Conservation (phyloP, 345 rosid genomes). For the Theobroma cacao region DNA sequence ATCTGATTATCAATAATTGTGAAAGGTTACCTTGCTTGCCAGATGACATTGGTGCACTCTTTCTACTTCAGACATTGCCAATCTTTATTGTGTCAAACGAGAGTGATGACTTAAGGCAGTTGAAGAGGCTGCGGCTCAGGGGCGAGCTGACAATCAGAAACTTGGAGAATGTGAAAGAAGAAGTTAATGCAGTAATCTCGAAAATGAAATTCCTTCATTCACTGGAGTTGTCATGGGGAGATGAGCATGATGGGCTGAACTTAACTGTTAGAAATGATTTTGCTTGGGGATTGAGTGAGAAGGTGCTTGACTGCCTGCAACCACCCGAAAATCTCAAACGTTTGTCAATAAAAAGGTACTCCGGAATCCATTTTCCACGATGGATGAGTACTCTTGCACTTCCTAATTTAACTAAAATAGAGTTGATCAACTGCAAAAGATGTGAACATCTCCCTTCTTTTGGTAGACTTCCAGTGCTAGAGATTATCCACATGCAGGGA, state of each 20-base stretch:
- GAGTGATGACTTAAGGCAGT: neutral
- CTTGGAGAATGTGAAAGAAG: constrained; percentile 7
- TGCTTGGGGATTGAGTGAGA: neutral
- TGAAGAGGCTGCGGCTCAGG: neutral
- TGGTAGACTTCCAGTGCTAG: constrained; percentile 22
- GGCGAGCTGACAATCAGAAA: constrained; percentile 7
- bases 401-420: constrained; percentile 7
- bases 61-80: constrained; percentile 19
- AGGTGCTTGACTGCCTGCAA: constrained; percentile 16
- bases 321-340: constrained; percentile 10
- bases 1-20: constrained; percentile 13
- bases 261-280: neutral
- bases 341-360: constrained; percentile 6
- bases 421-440: neutral
- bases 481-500: constrained; percentile 10
- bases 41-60: neutral
- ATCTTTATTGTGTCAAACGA: constrained; percentile 15
- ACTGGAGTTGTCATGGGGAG: constrained; percentile 13
- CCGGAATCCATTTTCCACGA: constrained; percentile 11
- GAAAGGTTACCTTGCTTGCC: constrained; percentile 3
- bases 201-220: constrained; percentile 1
- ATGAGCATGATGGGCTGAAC: constrained; percentile 4
- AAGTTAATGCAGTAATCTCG: neutral
- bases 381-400: constrained; percentile 13
- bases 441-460: constrained; percentile 18